Conservation (phyloP, 345 rosid genomes). For the Zanthoxylum bungeanum region DNA sequence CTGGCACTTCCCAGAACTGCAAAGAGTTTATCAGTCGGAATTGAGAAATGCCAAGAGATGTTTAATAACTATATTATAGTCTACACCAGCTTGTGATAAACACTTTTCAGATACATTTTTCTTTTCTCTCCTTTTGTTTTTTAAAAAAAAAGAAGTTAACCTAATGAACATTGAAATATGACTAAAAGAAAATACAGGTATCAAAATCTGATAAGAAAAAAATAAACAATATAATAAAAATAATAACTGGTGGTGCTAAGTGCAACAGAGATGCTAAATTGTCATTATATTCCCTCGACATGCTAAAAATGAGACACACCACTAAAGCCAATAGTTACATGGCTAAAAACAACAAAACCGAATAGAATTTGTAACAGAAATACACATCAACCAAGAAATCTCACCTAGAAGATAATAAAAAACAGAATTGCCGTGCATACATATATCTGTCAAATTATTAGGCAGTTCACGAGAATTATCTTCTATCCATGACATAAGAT, state of each 20-base stretch:
- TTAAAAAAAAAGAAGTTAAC: too few species aligned
- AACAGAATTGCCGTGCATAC: background rate
- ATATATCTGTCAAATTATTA: background rate
- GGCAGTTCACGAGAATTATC: background rate
- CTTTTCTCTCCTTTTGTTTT: background rate
- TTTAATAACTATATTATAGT: background rate
- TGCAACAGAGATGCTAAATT: background rate
- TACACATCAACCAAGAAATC: background rate
- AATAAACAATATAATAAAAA: background rate
- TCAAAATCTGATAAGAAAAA: background rate
- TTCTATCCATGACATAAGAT: background rate
- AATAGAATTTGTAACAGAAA: background rate
- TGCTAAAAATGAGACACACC: background rate
- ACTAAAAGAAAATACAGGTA: background rate
- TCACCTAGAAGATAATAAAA: background rate
- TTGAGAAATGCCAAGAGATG: slow-evolving; percentile 1
- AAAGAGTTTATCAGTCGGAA: slow-evolving; percentile 11
- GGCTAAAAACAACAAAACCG: background rate
- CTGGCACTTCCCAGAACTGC: slow-evolving; percentile 94
- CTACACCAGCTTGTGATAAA: background rate
- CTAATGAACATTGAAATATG: background rate
- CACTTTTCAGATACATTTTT: background rate
- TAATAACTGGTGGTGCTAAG: background rate
- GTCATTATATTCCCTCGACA: background rate
- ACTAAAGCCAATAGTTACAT: background rate